These are phyloP conservation scores for Pyrrhoderma lamaoense DNA, from an alignment of 1,284 basidiomycete species.

Conservation along the genomic window DNA sequence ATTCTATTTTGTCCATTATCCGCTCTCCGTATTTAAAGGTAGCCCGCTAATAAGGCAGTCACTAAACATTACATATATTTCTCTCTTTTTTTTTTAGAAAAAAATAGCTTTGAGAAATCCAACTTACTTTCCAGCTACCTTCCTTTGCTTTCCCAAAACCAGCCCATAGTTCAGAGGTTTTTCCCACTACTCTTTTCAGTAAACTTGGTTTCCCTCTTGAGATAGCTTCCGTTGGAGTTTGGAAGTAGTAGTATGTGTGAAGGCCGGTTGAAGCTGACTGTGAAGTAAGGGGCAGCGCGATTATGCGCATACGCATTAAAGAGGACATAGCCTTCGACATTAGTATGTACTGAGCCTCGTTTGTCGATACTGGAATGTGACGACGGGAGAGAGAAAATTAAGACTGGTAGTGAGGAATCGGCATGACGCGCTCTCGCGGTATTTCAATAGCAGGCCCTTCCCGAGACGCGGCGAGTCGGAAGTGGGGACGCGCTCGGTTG, in stretches of 20 bases:
- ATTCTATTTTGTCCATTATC: slow-evolving; percentile 61
- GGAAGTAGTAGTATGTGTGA: slow-evolving; percentile 18
- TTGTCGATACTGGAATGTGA: too few species aligned
- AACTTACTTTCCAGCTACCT: slow-evolving; percentile 59
- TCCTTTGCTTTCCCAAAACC: slow-evolving; percentile 55
- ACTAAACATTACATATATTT: slow-evolving; percentile 1
- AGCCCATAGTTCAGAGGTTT: slow-evolving; percentile 51
- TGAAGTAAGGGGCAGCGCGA: slow-evolving; percentile 18
- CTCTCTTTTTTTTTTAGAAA: slow-evolving; percentile 1
- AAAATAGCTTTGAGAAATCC: background rate
- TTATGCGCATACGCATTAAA: slow-evolving; percentile 16
- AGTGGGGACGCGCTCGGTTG: slow-evolving; percentile 3
- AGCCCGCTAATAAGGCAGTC: slow-evolving; percentile 12
- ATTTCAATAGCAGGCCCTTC: background rate
- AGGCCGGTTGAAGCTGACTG: slow-evolving; percentile 7
- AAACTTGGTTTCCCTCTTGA: slow-evolving; percentile 7
- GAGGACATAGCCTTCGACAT: slow-evolving; percentile 9
- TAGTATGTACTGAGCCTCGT: background rate
- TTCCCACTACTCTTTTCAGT: slow-evolving; percentile 32
- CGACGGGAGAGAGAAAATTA: too few species aligned
- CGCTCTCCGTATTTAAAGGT: slow-evolving; percentile 58
- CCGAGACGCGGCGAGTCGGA: background rate
- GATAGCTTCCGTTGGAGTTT: slow-evolving; percentile 11
- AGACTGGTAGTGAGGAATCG: background rate
- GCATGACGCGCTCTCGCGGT: background rate